These are phyloP conservation scores for Blastobotrys elegans DNA, from an alignment of 1,139 yeast genomes.

Conservation along the genomic window DNA sequence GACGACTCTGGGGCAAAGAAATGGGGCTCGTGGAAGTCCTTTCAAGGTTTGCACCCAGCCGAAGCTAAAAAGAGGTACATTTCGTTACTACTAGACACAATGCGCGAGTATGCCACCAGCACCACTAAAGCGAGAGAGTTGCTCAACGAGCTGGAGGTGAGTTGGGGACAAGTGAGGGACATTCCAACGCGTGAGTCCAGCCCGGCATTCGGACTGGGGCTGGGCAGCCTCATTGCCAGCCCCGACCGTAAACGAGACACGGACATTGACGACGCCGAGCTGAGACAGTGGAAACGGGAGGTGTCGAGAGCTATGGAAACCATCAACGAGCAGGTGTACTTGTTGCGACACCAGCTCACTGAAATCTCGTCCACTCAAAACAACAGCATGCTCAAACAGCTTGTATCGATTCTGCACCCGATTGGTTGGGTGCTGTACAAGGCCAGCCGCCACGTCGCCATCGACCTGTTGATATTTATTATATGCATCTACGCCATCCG, in stretches of 20 bases:
- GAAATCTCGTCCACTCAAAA: conserved; percentile 10
- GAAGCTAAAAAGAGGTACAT: conserved; percentile 75
- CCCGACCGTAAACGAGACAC: conserved; percentile 4
- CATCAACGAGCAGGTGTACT: conserved; percentile 28
- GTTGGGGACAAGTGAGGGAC: conserved; percentile 73
- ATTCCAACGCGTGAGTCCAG: conserved; percentile 23
- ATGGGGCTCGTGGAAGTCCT: conserved; percentile 72
- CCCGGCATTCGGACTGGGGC: conserved; percentile 8
- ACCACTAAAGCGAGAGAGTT: conserved; percentile 65
- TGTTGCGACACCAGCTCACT: conserved; percentile 12
- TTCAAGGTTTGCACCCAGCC: conserved; percentile 62
- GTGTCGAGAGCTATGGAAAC: conserved; percentile 32
- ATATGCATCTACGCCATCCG: conserved; percentile 10
- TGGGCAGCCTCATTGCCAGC: not conserved
- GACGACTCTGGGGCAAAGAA: conserved; percentile 6
- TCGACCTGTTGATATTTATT: conserved; percentile 12
- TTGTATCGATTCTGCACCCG: not conserved
- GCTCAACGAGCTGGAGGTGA: conserved; percentile 58
- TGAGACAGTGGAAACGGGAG: conserved; percentile 29
- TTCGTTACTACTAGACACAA: conserved; percentile 56
- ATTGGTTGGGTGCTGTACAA: conserved; percentile 1
- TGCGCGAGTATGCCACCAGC: conserved; percentile 65
- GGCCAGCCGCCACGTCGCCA: conserved; percentile 11
- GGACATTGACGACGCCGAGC: conserved; percentile 16
- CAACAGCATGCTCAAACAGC: not conserved